Base-by-base conservation (phyloP, 2,329 filamentous ascomycete genomes). In the Botryosphaeria dothidea region DNA sequence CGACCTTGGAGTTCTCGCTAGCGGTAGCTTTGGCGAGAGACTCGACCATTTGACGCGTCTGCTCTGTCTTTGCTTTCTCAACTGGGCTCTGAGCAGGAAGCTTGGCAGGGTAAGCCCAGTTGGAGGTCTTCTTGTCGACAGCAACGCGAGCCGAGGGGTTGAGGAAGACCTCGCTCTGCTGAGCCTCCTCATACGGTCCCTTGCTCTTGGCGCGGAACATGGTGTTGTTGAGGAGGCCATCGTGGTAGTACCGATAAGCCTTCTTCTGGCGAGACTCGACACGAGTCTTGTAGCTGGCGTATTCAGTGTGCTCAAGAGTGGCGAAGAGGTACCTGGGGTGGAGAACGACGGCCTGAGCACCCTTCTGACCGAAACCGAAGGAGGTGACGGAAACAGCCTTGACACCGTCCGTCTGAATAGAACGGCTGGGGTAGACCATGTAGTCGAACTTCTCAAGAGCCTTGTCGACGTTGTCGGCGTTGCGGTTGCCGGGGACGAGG, bases 381-480 rank as follows among this genome's bases (percentile, higher is more conserved):
- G 96, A 99, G 6, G 96, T 99, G 69, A 99, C 92, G 0, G 93
- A 97, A 86, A 99, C 98, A 15, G 95, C 96, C 83, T 98, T 99
- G 84, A 99, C 86, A 68, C 95, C 95, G 74, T 99, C 95, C 7
- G 95, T 99, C 83, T 99, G 95, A 72, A 99, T 93, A 78, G 88
- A 91, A 73, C 92, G 91, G 81, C 91, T 97, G 52, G 95, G 95
- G 81, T 97, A 99, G 69, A 98, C 92, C 71, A 99, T 96, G 82
- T 97, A 91, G 78, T 99, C 95, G 72, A 95, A 99, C 78, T 97
- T 87, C 85, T 98, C 94, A 91, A 99, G 96, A 71, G 93, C 85
- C 76, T 93, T 88, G 77, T 99, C 95, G 64, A 99, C 89, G 71
- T 99, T 99, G 83, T 99, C 95, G 60, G 95, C 95, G 73, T 99